Base-by-base conservation (phyloP, 257 asterid species). In the Solanum pennellii region DNA sequence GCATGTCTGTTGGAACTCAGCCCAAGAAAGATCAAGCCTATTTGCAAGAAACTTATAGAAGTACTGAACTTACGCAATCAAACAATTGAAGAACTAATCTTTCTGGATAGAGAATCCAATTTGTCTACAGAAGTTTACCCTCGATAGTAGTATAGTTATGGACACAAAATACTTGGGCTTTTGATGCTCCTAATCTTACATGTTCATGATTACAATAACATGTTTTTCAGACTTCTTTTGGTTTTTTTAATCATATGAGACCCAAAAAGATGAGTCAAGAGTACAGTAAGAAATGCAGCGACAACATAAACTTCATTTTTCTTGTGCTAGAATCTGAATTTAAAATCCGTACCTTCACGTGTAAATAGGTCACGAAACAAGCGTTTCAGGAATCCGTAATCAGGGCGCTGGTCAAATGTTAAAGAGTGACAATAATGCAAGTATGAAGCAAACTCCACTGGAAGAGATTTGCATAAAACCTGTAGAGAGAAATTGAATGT, bases 361-460 rank as follows among this genome's bases (percentile, higher is more conserved):
- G 86, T 74, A 83, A 89, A 85, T 41, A 91, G 42, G 73, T 91
- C 93, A 44, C 92, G 89, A 77, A 89, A 91, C 45, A 91, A 66
- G 76, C 93, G 92, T 74, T 91, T 89, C 83, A 91, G 83, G 88
- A 89, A 89, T 73, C 93, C 92, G 73, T 89, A 91, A 79, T 89
- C 92, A 12, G 92, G 92, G 15, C 90, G 88, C 88, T 91, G 93
- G 72, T 91, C 92, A 75, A 91, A 91, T 65, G 93, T 87, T 82
- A 91, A 83, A 0, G 93, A 88, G 82, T 89, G 93, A 56, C 93
- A 91, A 71, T 91, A 91, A 52, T 89, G 91, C 59, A 91, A 86
- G 80, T 91, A 91, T 31, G 93, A 91, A n/a, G 93, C 92, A 52
- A 91, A 91, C 74, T 91, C 92, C 90, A 89, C 93, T 4, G 92